A percentile compares a stretch with the other conserved stretches of the same genome.
Evolutionary conservation across 176 grass and related monocot species (phyloP).

Genomic region (Metroxylon sagu): DNA sequence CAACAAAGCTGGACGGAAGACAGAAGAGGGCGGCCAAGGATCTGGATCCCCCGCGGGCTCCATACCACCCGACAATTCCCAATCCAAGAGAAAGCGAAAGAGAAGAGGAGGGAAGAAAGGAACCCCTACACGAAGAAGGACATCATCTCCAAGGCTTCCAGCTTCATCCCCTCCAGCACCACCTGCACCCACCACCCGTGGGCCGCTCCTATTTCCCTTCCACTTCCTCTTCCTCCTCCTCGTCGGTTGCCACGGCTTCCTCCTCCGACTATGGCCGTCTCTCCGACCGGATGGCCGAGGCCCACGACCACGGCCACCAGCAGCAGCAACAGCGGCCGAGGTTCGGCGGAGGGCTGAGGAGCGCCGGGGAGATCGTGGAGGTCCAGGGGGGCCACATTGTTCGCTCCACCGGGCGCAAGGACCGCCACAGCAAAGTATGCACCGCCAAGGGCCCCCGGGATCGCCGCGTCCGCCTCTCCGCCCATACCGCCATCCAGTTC

Average conservation of each 20-base stretch:
- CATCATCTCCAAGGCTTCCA: conserved; percentile 12
- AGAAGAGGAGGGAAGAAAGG: conserved; percentile 20
- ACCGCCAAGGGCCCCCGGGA: conserved; percentile 78
- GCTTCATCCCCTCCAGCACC: conserved; percentile 15
- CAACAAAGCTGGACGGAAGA: conserved; percentile 13
- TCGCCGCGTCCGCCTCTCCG: conserved; percentile 73
- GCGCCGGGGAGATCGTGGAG: conserved; percentile 69
- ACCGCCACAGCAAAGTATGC: conserved; percentile 97
- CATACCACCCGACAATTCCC: conserved; percentile 37
- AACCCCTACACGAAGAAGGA: conserved; percentile 29
- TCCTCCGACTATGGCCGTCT: conserved; percentile 76
- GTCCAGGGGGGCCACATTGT: conserved; percentile 96
- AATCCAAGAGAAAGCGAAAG: conserved; percentile 36
- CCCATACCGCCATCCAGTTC: conserved; percentile 98
- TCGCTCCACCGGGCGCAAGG: conserved; percentile 83
- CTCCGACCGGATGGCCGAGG: conserved; percentile 51
- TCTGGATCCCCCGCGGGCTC: conserved; percentile 85
- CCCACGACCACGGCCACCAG: conserved; percentile 30
- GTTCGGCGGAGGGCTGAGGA: conserved; percentile 31
- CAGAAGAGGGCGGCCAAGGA: conserved; percentile 35
- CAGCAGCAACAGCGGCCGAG: conserved; percentile 39
- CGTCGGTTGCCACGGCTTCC: conserved; percentile 32
- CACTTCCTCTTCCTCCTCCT: conserved; percentile 31
- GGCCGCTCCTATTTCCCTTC: neutral
- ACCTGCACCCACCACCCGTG: neutral